Evolutionary conservation across 345 rosid species (phyloP).

Genomic region (Euclidium syriacum): DNA sequence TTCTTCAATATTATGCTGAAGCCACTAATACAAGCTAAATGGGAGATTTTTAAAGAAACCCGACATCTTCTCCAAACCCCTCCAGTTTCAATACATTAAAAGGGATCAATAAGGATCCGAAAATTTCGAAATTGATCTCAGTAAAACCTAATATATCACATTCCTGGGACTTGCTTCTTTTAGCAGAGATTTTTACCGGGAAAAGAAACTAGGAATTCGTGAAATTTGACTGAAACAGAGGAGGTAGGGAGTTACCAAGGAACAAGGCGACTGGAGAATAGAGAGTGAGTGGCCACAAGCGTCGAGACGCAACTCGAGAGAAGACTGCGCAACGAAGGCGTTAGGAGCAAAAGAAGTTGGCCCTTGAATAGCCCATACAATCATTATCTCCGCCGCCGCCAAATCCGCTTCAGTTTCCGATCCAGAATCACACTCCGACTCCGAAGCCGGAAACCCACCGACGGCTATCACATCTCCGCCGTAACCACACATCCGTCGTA

Average conservation of each 20-base stretch:
- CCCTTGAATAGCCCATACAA: constrained; percentile 86
- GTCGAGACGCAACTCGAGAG: constrained; percentile 69
- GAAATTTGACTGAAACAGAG: neutral
- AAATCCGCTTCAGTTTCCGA: constrained; percentile 44
- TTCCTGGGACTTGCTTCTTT: too few species aligned
- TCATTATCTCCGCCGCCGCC: constrained; percentile 82
- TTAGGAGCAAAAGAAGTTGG: constrained; percentile 70
- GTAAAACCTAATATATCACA: neutral
- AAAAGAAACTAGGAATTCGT: neutral
- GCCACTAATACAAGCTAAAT: neutral
- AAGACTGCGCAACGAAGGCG: constrained; percentile 73
- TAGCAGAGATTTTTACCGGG: too few species aligned
- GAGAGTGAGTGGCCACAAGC: constrained; percentile 84
- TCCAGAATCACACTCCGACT: neutral
- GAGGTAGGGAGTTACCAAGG: constrained; percentile 45
- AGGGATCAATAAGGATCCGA: neutral
- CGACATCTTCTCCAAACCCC: neutral
- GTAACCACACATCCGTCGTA: constrained; percentile 45
- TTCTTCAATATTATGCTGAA: neutral
- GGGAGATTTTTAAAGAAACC: neutral
- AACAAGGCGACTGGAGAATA: constrained; percentile 87
- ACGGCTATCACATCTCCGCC: constrained; percentile 48
- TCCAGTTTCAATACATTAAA: neutral
- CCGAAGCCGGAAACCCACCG: constrained; percentile 26
- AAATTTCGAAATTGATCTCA: neutral